A percentile compares a stretch with the other conserved stretches of the same genome.
Evolutionary conservation across 331 rosid genomes (phyloP).

Genomic region (Acacia pycnantha): DNA sequence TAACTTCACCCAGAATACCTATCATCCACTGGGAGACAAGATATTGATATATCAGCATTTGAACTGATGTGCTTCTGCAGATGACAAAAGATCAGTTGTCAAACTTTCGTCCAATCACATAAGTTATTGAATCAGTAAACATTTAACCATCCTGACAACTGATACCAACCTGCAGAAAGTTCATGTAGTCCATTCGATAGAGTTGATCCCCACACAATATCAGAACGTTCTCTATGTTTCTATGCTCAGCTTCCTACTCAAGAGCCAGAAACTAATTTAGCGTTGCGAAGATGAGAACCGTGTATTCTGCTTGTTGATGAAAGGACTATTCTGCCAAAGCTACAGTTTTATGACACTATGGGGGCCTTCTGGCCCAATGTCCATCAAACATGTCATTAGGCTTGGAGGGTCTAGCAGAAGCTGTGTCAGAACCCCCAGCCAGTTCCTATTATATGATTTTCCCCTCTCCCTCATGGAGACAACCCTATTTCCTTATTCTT

Average conservation of each 20-base stretch:
- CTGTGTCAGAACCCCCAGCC: neutral
- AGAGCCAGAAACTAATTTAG: constrained; percentile 26
- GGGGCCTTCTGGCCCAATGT: neutral
- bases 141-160: neutral
- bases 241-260: constrained; percentile 83
- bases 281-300: constrained; percentile 19
- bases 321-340: constrained; percentile 1
- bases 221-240: constrained; percentile 71
- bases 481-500: neutral
- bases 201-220: constrained; percentile 95
- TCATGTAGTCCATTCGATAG: constrained; percentile 94
- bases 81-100: constrained; percentile 25
- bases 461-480: neutral
- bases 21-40: constrained; percentile 69
- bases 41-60: constrained; percentile 71
- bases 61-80: constrained; percentile 75
- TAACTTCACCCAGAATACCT: constrained; percentile 52
- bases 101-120: neutral
- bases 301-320: constrained; percentile 12
- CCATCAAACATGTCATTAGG: neutral
- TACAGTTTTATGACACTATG: neutral
- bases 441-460: neutral
- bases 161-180: constrained; percentile 65
- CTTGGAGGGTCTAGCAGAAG: neutral
- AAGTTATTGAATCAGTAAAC: constrained; percentile 26